Evolutionary conservation across 2,329 filamentous ascomycete species (phyloP).

Genomic region (Colletotrichum sp.): DNA sequence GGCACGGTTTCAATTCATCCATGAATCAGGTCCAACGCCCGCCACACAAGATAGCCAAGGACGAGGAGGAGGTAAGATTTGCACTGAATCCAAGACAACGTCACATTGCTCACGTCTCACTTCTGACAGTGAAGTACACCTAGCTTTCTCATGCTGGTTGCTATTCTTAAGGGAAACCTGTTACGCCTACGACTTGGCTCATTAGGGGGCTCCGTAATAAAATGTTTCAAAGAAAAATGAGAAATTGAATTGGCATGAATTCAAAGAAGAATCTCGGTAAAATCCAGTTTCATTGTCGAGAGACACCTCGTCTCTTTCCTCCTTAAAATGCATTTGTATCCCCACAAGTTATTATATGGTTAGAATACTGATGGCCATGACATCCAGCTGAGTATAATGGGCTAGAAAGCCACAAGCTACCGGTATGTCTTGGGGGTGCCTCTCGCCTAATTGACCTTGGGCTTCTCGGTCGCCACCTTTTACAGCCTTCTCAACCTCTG

Average conservation of each 20-base stretch:
- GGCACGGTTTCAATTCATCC: background rate
- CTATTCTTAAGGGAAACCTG: background rate
- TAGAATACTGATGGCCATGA: background rate
- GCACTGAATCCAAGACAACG: background rate
- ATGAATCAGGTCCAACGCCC: background rate
- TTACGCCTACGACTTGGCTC: background rate
- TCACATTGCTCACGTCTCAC: background rate
- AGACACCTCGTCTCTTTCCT: background rate
- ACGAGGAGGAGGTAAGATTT: background rate
- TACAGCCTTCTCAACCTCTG: background rate
- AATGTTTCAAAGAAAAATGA: background rate
- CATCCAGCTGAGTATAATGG: background rate
- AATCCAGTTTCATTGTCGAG: background rate
- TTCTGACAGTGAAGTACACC: background rate
- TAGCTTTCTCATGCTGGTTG: background rate
- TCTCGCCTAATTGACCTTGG: background rate
- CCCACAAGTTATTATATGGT: background rate
- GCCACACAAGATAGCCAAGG: background rate
- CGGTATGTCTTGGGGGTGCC: background rate
- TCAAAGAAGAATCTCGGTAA: background rate
- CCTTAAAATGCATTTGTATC: background rate
- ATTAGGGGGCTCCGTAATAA: background rate
- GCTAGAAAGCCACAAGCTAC: background rate
- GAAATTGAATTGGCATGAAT: background rate
- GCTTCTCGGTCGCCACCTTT: background rate